A percentile compares a stretch with the other conserved stretches of the same genome.
These are phyloP conservation scores for Pterulicium gracile DNA, from an alignment of 1,284 basidiomycete species.

Conservation along the genomic window DNA sequence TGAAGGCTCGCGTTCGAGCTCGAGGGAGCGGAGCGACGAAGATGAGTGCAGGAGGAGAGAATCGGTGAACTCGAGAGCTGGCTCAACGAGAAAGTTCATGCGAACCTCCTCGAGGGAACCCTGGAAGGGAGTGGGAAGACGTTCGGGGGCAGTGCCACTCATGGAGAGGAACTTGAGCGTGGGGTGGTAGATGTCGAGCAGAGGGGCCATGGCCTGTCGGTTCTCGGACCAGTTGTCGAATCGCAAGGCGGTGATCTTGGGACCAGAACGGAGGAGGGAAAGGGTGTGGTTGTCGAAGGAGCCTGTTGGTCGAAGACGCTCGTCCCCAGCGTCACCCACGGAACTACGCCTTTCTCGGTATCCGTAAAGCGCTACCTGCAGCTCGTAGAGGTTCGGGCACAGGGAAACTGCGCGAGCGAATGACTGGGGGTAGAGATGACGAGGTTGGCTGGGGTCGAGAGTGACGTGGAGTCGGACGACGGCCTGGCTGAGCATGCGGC, in stretches of 20 bases:
- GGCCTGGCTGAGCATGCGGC: constrained; percentile 36
- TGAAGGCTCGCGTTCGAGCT: constrained; percentile 47
- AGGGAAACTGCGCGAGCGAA: constrained; percentile 45
- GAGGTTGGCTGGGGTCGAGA: constrained; percentile 58
- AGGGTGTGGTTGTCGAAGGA: constrained; percentile 46
- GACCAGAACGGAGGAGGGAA: constrained; percentile 38
- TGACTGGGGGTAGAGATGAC: constrained; percentile 37
- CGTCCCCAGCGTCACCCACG: constrained; percentile 25
- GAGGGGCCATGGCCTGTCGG: constrained; percentile 41
- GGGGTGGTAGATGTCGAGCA: constrained; percentile 53
- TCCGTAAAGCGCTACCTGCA: constrained; percentile 51
- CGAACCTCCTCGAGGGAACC: constrained; percentile 38
- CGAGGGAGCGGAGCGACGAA: constrained; percentile 36
- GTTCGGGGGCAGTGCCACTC: constrained; percentile 44
- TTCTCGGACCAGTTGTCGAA: constrained; percentile 65
- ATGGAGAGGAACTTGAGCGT: constrained; percentile 43
- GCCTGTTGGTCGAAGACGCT: constrained; percentile 38
- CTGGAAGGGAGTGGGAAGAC: constrained; percentile 30
- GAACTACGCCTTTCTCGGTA: constrained; percentile 14
- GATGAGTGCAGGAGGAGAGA: constrained; percentile 56
- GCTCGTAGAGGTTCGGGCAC: constrained; percentile 47
- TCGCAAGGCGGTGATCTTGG: constrained; percentile 41
- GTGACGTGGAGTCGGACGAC: constrained; percentile 43
- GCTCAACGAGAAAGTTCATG: constrained; percentile 49
- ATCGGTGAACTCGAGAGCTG: constrained; percentile 46